Base-by-base conservation (phyloP, 768 basidiomycete species). In the Boletus rubropictus region DNA sequence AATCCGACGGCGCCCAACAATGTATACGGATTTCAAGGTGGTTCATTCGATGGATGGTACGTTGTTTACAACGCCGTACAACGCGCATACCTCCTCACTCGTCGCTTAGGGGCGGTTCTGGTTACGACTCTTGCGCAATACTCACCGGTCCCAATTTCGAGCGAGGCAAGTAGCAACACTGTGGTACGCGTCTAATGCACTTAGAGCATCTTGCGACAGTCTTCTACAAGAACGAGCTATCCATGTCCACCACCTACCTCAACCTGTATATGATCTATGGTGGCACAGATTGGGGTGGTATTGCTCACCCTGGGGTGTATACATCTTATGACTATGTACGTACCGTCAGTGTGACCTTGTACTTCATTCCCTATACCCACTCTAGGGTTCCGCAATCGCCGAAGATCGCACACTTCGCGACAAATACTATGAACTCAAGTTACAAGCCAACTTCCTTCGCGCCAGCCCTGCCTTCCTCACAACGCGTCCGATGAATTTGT, bases 281-380 rank as follows among this genome's bases (percentile, higher is more conserved):
- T 3, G 81, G 81, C 24, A 83, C 81, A 1, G 81, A 82, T 41
- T 81, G 79, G 79, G 81, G 80, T 6, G 61, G 61, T 34, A 79
- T 78, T 1, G 63, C 76, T 1, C 72, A 77, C 53, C 80, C 80
- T 4, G 78, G 78, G 1, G 75, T 74, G 43, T 80, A 80, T 53
- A 73, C 76, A 1, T 80, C 79, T 10, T 84, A 83, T 54, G 82
- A 83, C 53, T 82, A 83, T 48, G 79, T 64, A 35, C 28, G 62
- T 41, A 27, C 14, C 15, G 31, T 24, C 14, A 1, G 6, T 25
- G 29, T 33, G 20, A 40, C 17, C 34, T 12, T 8, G 5, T 39
- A 4, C 22, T 29, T 37, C 22, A 18, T 18, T 9, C 20, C 38
- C 48, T n/a, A 53, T 22, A 32, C 35, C 20, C 28, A 9, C 28